Base-by-base conservation (phyloP, 1,139 yeast species). In the Yamadazyma siamensis region DNA sequence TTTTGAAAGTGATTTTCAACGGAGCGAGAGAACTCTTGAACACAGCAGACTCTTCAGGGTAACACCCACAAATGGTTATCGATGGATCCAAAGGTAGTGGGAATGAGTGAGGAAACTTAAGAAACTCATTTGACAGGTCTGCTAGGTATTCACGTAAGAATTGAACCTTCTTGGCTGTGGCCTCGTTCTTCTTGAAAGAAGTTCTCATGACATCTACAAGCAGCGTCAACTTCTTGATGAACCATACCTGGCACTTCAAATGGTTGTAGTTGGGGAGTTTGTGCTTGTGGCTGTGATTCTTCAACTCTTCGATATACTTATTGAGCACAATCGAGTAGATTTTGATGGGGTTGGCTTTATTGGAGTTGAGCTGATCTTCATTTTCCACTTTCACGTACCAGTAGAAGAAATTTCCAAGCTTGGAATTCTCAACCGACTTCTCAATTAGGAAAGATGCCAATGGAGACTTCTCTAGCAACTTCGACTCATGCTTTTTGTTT, bases 381-480 rank as follows among this genome's bases (percentile, higher is more conserved):
- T 86, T 75, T 49, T 89, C 96, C 1, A 94, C 95, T 43, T 80
- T 82, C 29, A 91, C 74, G 49, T 82, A 87, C 97, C 98, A 91
- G 51, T 87, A 89, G 40, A 91, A 79, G 50, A 75, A 87, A 49
- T 82, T 88, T 0, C 95, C 94, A 20, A 91, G 61, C 12, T 73
- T 63, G 15, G 75, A 74, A 49, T 82, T 83, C 16, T 73, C 66
- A 1, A 81, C 68, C 0, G 95, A 80, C 30, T 91, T 67, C 20
- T 78, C 79, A 26, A 89, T 81, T 26, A 94, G 62, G 49, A 91
- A 89, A 36, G 75, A 75, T 0, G 95, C 94, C 34, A 89, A 61
- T 5, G 94, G 88, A 0, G 88, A 78, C 11, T 47, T 43, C 40
- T 49, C 37, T 29, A 56, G 32, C 27, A 38, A 29, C 23, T 30